Conservation (phyloP, 176 grass and related monocot genomes). For the Otatea glauca region DNA sequence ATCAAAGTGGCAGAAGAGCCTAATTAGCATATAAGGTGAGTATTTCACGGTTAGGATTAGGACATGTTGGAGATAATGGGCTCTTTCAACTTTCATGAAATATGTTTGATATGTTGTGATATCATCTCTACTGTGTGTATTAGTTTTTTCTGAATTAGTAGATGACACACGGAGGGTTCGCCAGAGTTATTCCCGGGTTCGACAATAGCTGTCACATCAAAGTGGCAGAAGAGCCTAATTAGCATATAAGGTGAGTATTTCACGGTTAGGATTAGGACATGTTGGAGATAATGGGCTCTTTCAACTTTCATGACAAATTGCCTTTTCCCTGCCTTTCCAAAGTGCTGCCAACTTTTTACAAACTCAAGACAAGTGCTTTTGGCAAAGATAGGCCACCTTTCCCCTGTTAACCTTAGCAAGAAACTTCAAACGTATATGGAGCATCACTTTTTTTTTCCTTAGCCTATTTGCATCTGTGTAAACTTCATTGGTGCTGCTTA, state of each 20-base stretch:
- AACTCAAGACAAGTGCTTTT: conserved; percentile 58
- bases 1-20: conserved; percentile 22
- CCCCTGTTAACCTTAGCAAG: conserved; percentile 40
- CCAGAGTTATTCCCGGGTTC: too few species aligned
- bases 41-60: conserved; percentile 44
- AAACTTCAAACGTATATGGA: conserved; percentile 29
- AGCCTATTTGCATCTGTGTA: conserved; percentile 12
- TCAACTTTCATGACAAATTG: conserved; percentile 40
- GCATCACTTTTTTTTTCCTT: not conserved
- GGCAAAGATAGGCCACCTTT: conserved; percentile 47
- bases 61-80: conserved; percentile 53
- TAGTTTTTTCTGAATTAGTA: too few species aligned
- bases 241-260: conserved; percentile 27
- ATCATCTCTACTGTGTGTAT: too few species aligned
- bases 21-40: not conserved
- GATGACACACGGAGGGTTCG: too few species aligned
- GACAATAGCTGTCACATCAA: not conserved
- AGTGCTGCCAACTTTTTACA: conserved; percentile 55
- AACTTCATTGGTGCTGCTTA: conserved; percentile 43
- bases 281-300: conserved; percentile 49
- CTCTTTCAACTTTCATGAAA: conserved; percentile 40
- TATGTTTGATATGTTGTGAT: too few species aligned
- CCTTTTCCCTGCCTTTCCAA: conserved; percentile 56
- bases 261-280: conserved; percentile 40
- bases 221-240: conserved; percentile 25